Evolutionary conservation across 179 eudicot genomes (phyloP), one percentile per base, ranked within the genome.

Genomic region (Silene vulgaris): DNA sequence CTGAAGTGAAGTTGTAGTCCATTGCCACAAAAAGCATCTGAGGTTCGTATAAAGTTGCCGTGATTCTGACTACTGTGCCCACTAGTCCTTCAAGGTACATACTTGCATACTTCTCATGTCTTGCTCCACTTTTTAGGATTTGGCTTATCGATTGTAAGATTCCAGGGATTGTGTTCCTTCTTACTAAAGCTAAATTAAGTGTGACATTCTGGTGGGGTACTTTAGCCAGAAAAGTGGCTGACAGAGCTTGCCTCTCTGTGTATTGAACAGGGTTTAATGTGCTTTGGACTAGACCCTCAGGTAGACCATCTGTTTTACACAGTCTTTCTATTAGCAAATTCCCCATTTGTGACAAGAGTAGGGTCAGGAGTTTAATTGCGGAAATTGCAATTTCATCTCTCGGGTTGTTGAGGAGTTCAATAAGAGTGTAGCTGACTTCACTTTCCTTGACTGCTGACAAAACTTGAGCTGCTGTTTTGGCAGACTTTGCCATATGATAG

Each of bases 31-130:
- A 54, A 65, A 93, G 71, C 65, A 91, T 80, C 54, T 88, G 87
- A 67, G 84, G 82, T 61, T 93, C 92, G 57, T 87, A 89, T 54
- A 93, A 72, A 13, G 96, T 90, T 65, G 89, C 78, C 50, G 98
- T 90, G 78, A 91, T 85, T 81, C 96, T 87, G 79, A 90, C 93
- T 61, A 93, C 83, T 74, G 87, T 82, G 8, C 97, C 97, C 68
- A 89, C 97, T 57, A 91, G 84, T 43, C 97, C 97, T 78, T 91
- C 98, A 48, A 89, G 82, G 82, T 88, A 93, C 74, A 81, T 43
- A 62, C 50, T 43, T 52, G 85, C 83, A 73, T 86, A 74, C 62
- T 83, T 84, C 84, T 87, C 88, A 80, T 85, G 78, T 81, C 90
- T 84, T 54, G 84, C 72, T 52, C 89, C 91, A n/a, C 75, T 59